phyloP scores from a whole-genome alignment of 345 rosid genomes.

The Acer negundo region DNA sequence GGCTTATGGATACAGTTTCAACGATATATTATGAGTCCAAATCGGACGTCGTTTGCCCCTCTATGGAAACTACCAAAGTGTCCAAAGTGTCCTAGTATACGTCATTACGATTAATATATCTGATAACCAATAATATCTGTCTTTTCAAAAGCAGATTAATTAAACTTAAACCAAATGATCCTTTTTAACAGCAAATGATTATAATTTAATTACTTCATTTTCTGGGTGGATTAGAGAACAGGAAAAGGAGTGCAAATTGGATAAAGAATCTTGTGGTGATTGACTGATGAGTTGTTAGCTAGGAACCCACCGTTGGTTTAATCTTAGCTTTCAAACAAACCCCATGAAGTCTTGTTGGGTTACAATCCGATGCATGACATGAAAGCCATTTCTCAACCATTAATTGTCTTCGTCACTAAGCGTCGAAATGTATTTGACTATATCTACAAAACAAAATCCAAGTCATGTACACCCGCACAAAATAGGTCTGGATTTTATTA shows the following conservation, averaged over 20 bases:
- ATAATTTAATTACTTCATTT: background rate
- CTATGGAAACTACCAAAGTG: too few relatives aligned
- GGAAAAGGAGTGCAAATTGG: background rate
- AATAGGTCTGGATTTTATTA: too few relatives aligned
- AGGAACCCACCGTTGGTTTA: constrained; percentile 46
- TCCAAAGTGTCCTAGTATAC: too few relatives aligned
- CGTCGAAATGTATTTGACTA: background rate
- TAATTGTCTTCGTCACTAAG: constrained; percentile 32
- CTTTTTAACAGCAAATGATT: constrained; percentile 1
- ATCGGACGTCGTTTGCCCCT: too few relatives aligned
- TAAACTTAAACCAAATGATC: constrained; percentile 5
- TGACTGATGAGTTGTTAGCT: background rate
- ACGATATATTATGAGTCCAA: too few relatives aligned
- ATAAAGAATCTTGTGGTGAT: background rate
- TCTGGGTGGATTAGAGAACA: background rate
- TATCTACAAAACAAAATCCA: background rate
- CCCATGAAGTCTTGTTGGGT: constrained; percentile 19
- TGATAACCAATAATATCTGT: background rate
- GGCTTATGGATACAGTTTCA: too few relatives aligned
- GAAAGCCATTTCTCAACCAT: constrained; percentile 54
- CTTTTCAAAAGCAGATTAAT: background rate
- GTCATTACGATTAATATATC: background rate
- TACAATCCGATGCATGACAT: constrained; percentile 29
- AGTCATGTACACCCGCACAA: too few relatives aligned
- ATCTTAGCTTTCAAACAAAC: constrained; percentile 41